Conservation (phyloP, 768 basidiomycete species). For the Tulasnella sp. region DNA sequence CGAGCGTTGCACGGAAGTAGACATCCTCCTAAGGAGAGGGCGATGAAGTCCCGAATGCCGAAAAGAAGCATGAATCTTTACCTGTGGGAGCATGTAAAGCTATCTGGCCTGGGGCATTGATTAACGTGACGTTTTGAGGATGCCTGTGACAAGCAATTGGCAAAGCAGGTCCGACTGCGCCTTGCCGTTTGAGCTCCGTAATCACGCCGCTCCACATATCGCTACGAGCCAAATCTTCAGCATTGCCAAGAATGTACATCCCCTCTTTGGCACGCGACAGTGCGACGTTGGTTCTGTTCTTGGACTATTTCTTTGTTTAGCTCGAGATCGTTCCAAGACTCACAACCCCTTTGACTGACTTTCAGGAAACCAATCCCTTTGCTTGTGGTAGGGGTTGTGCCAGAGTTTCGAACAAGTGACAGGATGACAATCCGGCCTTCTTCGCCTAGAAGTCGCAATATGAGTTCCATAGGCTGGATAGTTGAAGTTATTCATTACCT, state of each 20-base stretch:
- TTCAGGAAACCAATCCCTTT: constrained; percentile 57
- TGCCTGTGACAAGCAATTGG: constrained; percentile 50
- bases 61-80: constrained; percentile 31
- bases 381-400: constrained; percentile 20
- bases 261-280: constrained; percentile 65
- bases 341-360: constrained; percentile 22
- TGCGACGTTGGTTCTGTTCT: constrained; percentile 52
- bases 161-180: constrained; percentile 40
- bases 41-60: too few relatives aligned
- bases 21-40: constrained; percentile 67
- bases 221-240: constrained; percentile 26
- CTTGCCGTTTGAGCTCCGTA: constrained; percentile 39
- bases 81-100: constrained; percentile 44
- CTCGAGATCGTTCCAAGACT: neutral
- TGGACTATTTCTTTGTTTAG: constrained; percentile 29
- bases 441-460: constrained; percentile 12
- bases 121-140: constrained; percentile 25
- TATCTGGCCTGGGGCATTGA: constrained; percentile 43
- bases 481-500: neutral
- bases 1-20: constrained; percentile 26
- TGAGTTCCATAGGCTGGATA: neutral
- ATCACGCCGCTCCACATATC: constrained; percentile 48
- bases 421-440: constrained; percentile 51
- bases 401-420: constrained; percentile 61
- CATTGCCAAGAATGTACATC: constrained; percentile 61